Evolutionary conservation across 192 early-diverging fungal species (phyloP), one percentile per base, ranked within the genome.

Genomic region (Backusella macrospora): DNA sequence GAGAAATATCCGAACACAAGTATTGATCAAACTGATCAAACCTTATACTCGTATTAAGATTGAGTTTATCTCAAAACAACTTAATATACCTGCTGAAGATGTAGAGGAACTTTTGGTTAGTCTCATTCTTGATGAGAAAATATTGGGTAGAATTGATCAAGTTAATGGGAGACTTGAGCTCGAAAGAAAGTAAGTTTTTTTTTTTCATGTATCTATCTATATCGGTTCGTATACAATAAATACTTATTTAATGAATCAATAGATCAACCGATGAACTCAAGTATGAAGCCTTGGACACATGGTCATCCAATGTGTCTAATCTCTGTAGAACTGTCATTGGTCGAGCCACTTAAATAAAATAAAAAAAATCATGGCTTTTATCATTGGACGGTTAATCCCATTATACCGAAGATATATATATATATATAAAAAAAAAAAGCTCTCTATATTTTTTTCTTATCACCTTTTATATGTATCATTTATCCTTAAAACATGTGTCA

Each of bases 31-130:
- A 59, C 81, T 96, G 14, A 93, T 96, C 64, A 87, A 89, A 78
- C 97, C 97, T 0, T 99, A 99, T 79, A 97, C 97, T 6, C 84
- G 95, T 65, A 93, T 99, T 49, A 91, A 93, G 75, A 87, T 99
- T 37, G 80, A 83, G 0, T 93, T 93, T 73, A 89, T 96, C 62
- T 90, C 93, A 16, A 86, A 88, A 80, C 89, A 93, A 81, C 85
- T 99, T 52, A 92, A 92, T 68, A 92, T 96, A n/a, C 79, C 92
- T 4, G 76, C 78, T 1, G 79, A 83, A 12, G 93, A 96, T 70
- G 94, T 93, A 9, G 95, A 97, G 73, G 91, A 95, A 29, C 83
- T 99, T 23, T 86, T 99, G 37, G 89, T 98, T 5, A 84, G 84
- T 26, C 83, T 99, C 47, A 96, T 99, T 46, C 80, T 98, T 72